Evolutionary conservation across 1,139 yeast genomes (phyloP).

Genomic region (Candida neerlandica): DNA sequence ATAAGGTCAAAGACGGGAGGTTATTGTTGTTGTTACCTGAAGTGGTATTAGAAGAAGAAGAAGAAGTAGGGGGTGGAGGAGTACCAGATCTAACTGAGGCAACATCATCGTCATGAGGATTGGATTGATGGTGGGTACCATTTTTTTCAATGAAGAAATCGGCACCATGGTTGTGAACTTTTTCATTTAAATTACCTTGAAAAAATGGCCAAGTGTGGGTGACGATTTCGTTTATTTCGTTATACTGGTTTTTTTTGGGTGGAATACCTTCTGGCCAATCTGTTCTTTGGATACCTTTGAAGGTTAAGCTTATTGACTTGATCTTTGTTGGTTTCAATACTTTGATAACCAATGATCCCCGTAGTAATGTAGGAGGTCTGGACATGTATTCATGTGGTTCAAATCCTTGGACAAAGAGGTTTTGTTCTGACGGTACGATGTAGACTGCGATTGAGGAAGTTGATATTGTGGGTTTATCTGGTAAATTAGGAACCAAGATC

Average conservation of each 20-base stretch:
- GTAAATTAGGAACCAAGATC: constrained; percentile 43
- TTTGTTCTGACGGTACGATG: constrained; percentile 75
- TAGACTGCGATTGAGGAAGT: constrained; percentile 54
- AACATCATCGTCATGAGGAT: constrained; percentile 35
- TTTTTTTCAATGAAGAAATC: constrained; percentile 46
- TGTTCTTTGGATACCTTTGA: constrained; percentile 76
- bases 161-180: constrained; percentile 55
- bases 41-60: background rate
- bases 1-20: background rate
- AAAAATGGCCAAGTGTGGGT: constrained; percentile 94
- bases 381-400: constrained; percentile 63
- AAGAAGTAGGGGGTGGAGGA: constrained; percentile 23
- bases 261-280: constrained; percentile 99
- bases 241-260: constrained; percentile 70
- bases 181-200: constrained; percentile 24
- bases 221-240: constrained; percentile 66
- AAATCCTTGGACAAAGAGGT: constrained; percentile 81
- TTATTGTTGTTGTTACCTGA: background rate
- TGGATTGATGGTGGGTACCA: constrained; percentile 13
- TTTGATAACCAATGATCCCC: constrained; percentile 79
- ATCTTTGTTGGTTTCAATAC: constrained; percentile 76
- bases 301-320: constrained; percentile 64
- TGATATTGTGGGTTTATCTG: constrained; percentile 49
- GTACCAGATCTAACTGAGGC: constrained; percentile 25
- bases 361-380: constrained; percentile 76